Conservation (phyloP, 495 filamentous ascomycete species). For the Monascus purpureus region DNA sequence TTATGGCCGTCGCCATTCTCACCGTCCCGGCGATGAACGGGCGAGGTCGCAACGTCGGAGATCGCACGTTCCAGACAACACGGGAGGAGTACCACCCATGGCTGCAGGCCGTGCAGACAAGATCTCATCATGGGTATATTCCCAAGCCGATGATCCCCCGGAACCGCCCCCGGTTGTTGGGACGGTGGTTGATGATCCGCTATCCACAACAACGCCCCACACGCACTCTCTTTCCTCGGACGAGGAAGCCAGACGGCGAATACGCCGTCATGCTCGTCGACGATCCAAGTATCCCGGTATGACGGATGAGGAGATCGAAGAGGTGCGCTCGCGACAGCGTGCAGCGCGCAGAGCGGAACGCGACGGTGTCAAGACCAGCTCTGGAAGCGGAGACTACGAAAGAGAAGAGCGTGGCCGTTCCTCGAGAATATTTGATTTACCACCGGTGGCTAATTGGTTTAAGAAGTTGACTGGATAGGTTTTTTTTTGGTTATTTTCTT, state of each 20-base stretch:
- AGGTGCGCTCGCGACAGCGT: constrained; percentile 16
- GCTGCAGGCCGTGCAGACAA: constrained; percentile 30
- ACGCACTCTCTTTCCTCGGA: constrained; percentile 27
- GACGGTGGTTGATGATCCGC: constrained; percentile 39
- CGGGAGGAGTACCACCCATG: constrained; percentile 12
- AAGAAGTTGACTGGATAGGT: constrained; percentile 28
- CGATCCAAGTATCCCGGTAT: constrained; percentile 27
- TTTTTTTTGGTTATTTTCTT: no score
- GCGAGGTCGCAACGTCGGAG: constrained; percentile 17
- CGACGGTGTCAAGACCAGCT: constrained; percentile 23
- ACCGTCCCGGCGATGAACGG: constrained; percentile 15
- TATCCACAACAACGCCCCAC: constrained; percentile 17
- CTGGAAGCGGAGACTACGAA: constrained; percentile 26
- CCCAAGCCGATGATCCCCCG: constrained; percentile 39
- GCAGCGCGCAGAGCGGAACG: constrained; percentile 16
- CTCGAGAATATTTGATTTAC: no score
- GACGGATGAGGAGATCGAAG: constrained; percentile 27
- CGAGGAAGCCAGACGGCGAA: constrained; percentile 24
- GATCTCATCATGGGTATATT: constrained; percentile 47
- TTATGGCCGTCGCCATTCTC: constrained; percentile 5
- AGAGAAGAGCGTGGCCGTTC: constrained; percentile 29
- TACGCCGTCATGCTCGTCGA: constrained; percentile 22
- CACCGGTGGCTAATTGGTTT: constrained; percentile 38
- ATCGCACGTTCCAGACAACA: constrained; percentile 13
- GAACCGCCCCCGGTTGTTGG: constrained; percentile 42